Percentiles rank a stretch among this genome's conserved stretches.
phyloP scores from a whole-genome alignment of 1,139 yeast species.

The Blastobotrys raffinosifermentans region DNA sequence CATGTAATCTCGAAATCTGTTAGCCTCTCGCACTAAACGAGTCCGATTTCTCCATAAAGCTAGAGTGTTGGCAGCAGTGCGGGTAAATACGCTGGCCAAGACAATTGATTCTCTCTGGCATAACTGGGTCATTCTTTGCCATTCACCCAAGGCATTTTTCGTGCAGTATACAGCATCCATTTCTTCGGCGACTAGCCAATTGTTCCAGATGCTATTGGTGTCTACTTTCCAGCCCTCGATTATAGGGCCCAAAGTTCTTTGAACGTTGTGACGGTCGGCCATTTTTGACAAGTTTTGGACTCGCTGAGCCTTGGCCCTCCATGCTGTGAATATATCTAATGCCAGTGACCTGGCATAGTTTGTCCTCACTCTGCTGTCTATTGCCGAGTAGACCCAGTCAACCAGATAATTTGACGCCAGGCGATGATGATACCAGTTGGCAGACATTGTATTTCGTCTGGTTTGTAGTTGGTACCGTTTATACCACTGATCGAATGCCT shows the following conservation, averaged over 20 bases:
- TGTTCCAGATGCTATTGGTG: background rate
- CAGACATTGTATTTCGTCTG: no score
- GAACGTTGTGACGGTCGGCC: no score
- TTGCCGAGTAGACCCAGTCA: conserved; percentile 12
- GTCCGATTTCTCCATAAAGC: conserved; percentile 16
- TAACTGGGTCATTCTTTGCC: conserved; percentile 5
- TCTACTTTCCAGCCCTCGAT: conserved; percentile 1
- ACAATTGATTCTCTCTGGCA: conserved; percentile 1
- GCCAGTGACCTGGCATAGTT: conserved; percentile 1
- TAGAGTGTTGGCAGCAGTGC: background rate
- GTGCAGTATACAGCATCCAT: conserved; percentile 1
- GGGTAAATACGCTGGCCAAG: background rate
- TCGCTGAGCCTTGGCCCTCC: conserved; percentile 2
- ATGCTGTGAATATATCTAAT: conserved; percentile 1
- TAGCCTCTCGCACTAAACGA: conserved; percentile 15
- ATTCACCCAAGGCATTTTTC: background rate
- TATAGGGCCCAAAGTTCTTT: background rate
- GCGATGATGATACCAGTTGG: no score
- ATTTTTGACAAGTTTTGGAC: background rate
- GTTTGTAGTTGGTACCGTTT: background rate
- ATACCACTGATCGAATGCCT: conserved; percentile 11
- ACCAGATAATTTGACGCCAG: no score
- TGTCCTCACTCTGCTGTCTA: conserved; percentile 3
- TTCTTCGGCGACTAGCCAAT: conserved; percentile 1
- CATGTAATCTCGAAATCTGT: conserved; percentile 19